These are phyloP conservation scores for Chytriomyces sp. DNA, from an alignment of 192 early-diverging fungal genomes.

Conservation along the genomic window DNA sequence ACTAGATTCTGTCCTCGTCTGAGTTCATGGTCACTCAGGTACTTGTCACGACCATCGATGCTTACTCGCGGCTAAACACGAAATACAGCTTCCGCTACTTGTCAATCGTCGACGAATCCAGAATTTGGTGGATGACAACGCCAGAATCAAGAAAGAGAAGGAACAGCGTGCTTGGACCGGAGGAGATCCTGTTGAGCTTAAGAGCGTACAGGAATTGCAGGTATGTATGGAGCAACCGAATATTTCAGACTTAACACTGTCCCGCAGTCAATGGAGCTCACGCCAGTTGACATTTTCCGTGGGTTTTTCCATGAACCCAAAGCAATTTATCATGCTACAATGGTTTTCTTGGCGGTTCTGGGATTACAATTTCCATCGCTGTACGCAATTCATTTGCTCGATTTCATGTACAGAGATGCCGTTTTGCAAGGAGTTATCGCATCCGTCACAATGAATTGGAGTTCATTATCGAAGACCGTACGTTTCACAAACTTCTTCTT, in stretches of 20 bases:
- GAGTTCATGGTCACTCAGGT: conserved; percentile 35
- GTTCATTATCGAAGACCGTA: conserved; percentile 40
- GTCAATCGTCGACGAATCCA: conserved; percentile 32
- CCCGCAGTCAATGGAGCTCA: background rate
- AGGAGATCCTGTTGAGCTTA: conserved; percentile 14
- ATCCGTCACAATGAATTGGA: conserved; percentile 42
- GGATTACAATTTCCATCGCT: conserved; percentile 32
- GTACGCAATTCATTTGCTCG: conserved; percentile 39
- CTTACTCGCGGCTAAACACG: background rate
- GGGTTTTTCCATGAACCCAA: conserved; percentile 31
- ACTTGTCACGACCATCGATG: background rate
- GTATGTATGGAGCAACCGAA: background rate
- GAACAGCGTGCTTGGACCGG: conserved; percentile 12
- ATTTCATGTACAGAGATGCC: conserved; percentile 43
- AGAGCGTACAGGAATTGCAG: conserved; percentile 20
- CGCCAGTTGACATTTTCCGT: conserved; percentile 14
- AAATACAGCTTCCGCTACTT: conserved; percentile 31
- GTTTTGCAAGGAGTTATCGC: conserved; percentile 43
- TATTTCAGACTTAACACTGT: background rate
- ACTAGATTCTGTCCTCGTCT: conserved; percentile 25
- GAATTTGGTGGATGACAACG: conserved; percentile 18
- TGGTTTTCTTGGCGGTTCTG: conserved; percentile 38
- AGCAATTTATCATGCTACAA: conserved; percentile 38
- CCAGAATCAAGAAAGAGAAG: conserved; percentile 14
- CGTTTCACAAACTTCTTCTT: background rate